Evolutionary conservation across 129 eudicot species (phyloP).

Genomic region (Flaveria sonorensis): DNA sequence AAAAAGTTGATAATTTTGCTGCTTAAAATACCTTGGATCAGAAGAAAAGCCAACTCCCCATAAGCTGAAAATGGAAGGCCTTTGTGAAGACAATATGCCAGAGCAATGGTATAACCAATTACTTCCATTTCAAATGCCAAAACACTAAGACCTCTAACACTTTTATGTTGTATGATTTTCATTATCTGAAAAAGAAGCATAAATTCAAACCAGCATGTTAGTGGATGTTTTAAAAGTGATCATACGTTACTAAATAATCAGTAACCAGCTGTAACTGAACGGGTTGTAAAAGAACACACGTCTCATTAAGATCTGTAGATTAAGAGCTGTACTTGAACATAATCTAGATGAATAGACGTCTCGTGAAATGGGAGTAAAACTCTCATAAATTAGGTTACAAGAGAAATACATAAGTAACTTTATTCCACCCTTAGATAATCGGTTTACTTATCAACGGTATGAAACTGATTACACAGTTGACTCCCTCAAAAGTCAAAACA

Average conservation of each 20-base stretch:
- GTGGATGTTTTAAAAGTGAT: neutral
- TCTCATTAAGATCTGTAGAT: no score
- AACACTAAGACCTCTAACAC: conserved; percentile 90
- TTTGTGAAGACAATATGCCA: conserved; percentile 97
- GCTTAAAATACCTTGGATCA: conserved; percentile 65
- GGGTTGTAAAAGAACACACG: neutral
- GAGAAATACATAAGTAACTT: neutral
- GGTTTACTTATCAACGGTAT: neutral
- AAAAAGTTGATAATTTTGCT: conserved; percentile 1
- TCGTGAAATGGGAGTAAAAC: neutral
- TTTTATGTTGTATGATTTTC: conserved; percentile 69
- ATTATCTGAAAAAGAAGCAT: conserved; percentile 57
- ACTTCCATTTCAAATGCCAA: conserved; percentile 93
- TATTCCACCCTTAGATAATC: neutral
- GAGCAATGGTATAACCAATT: conserved; percentile 89
- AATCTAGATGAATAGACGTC: no score
- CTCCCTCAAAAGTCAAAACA: conserved; percentile 10
- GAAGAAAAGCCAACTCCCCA: conserved; percentile 89
- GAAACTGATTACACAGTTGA: neutral
- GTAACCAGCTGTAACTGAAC: neutral
- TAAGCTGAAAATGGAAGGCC: conserved; percentile 97
- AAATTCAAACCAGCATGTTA: neutral
- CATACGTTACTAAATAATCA: neutral
- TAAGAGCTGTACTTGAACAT: no score
- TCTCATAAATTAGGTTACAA: neutral